Evolutionary conservation across 805 yeast genomes (phyloP).

Genomic region (Candida vartiovaarae): DNA sequence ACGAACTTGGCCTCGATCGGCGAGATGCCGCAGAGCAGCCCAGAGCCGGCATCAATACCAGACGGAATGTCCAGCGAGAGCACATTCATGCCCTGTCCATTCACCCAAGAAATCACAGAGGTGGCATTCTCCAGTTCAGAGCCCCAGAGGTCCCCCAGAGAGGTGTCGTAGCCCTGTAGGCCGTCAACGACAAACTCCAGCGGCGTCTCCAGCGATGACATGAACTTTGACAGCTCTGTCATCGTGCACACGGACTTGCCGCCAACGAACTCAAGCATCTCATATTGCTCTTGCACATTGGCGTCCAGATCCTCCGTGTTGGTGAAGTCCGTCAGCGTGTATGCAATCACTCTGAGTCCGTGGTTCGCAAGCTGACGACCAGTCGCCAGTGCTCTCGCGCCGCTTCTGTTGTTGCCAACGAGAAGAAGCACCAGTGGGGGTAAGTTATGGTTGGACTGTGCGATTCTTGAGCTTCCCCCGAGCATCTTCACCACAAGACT

Average conservation of each 20-base stretch:
- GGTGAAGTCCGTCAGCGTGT: constrained; percentile 9
- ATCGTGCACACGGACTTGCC: constrained; percentile 45
- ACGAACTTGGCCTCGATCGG: constrained; percentile 47
- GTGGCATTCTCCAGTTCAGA: constrained; percentile 33
- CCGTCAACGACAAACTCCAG: constrained; percentile 79
- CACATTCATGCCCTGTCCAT: constrained; percentile 36
- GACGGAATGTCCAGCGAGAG: constrained; percentile 76
- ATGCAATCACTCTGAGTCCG: constrained; percentile 56
- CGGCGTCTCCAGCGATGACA: constrained; percentile 55
- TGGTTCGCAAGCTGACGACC: constrained; percentile 75
- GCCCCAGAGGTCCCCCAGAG: constrained; percentile 46
- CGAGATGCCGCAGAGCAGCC: constrained; percentile 31
- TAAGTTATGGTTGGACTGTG: constrained; percentile 62
- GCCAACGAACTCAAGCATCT: constrained; percentile 52
- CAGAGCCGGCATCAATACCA: constrained; percentile 81
- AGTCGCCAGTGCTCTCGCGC: constrained; percentile 67
- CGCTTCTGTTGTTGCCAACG: constrained; percentile 69
- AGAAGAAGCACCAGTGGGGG: constrained; percentile 70
- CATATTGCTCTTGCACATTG: constrained; percentile 40
- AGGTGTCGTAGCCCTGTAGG: constrained; percentile 75
- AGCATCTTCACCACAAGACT: constrained; percentile 50
- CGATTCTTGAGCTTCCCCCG: constrained; percentile 64
- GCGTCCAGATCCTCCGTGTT: constrained; percentile 18
- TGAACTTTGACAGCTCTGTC: constrained; percentile 30
- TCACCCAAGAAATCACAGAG: constrained; percentile 61